These are phyloP conservation scores for Plasmopara muralis DNA, from an alignment of 352 stramenopile genomes.

Conservation along the genomic window DNA sequence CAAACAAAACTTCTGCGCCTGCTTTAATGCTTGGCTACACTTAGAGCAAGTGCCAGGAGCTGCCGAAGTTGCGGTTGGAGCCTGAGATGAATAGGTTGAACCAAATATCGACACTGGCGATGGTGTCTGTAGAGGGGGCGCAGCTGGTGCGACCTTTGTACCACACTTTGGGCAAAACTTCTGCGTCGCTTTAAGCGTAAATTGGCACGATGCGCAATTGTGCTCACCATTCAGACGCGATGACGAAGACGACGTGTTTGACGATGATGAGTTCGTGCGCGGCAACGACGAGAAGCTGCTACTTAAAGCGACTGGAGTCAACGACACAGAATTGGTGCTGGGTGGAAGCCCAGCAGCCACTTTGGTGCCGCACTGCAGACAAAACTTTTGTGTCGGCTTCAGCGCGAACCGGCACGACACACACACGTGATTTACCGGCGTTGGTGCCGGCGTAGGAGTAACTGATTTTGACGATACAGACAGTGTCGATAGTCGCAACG, in stretches of 20 bases:
- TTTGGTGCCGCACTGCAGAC: constrained; percentile 55
- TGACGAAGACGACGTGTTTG: constrained; percentile 26
- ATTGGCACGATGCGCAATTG: constrained; percentile 40
- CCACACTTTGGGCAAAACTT: constrained; percentile 82
- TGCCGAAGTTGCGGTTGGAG: constrained; percentile 10
- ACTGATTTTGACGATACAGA: constrained; percentile 14
- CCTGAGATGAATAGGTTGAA: constrained; percentile 26
- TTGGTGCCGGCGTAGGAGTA: constrained; percentile 5
- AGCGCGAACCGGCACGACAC: constrained; percentile 14
- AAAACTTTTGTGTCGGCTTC: constrained; percentile 58
- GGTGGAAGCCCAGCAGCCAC: constrained; percentile 4
- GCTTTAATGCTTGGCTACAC: constrained; percentile 49
- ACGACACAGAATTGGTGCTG: background rate
- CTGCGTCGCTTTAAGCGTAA: constrained; percentile 49
- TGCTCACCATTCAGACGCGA: constrained; percentile 17
- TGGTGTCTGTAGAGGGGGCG: constrained; percentile 9
- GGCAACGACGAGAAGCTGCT: constrained; percentile 21
- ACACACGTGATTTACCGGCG: constrained; percentile 13
- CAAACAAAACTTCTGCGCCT: constrained; percentile 68
- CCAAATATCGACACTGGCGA: constrained; percentile 27
- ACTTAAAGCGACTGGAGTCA: constrained; percentile 10
- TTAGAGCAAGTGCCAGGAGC: constrained; percentile 26
- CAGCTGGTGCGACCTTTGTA: constrained; percentile 19
- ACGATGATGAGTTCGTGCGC: constrained; percentile 20
- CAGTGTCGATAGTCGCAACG: constrained; percentile 37